Evolutionary conservation across 306 rosid species (phyloP).

Genomic region (Acmispon strigosus): DNA sequence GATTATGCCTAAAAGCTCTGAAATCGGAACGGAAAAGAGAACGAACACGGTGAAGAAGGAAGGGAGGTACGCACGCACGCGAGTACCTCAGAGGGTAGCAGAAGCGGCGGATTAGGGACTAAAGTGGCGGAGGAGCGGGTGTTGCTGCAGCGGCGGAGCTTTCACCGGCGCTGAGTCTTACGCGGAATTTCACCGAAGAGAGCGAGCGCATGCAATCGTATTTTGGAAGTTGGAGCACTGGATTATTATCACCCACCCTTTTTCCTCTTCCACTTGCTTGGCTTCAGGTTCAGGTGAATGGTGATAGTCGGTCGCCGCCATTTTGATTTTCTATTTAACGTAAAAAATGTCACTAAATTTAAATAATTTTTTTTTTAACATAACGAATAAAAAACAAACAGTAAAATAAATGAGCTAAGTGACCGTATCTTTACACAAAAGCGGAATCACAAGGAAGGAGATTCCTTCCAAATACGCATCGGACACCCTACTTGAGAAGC

Average conservation of each 20-base stretch:
- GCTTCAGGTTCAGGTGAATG: not conserved
- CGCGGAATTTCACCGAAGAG: slow-evolving; percentile 15
- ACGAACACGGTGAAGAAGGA: not conserved
- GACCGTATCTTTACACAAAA: no score
- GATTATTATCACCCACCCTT: not conserved
- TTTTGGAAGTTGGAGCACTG: not conserved
- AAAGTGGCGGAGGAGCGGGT: not conserved
- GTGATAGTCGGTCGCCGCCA: slow-evolving; percentile 6
- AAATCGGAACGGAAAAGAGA: slow-evolving; percentile 2
- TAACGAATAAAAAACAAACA: no score
- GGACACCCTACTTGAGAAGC: no score
- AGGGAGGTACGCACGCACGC: not conserved
- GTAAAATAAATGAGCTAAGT: no score
- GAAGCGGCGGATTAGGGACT: slow-evolving; percentile 20
- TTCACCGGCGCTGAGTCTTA: slow-evolving; percentile 17
- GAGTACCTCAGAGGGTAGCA: not conserved
- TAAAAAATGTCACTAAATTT: no score
- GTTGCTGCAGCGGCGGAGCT: slow-evolving; percentile 24
- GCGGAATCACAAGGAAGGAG: no score
- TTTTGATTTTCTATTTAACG: not conserved
- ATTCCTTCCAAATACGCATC: no score
- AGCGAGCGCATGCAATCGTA: slow-evolving; percentile 6
- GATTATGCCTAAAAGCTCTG: not conserved
- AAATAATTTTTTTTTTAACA: no score
- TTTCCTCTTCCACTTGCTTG: not conserved